Evolutionary conservation across 2,329 filamentous ascomycete species (phyloP), one percentile per base, ranked within the genome.

Genomic region (Hypoxylon sp.): DNA sequence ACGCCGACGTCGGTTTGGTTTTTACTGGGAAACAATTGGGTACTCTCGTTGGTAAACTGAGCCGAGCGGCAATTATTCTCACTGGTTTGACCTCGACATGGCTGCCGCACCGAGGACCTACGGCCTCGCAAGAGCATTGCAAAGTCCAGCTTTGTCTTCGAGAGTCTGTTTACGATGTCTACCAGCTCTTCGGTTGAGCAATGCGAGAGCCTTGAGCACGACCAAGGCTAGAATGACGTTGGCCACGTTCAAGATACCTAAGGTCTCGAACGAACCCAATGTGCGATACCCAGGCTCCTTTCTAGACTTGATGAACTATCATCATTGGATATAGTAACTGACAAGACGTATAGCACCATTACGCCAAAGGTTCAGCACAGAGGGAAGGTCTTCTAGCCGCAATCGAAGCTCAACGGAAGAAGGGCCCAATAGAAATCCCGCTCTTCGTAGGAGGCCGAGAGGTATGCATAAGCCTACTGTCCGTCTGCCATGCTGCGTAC

Each of bases 241-340:
- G 69, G 94, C 93, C 51, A 85, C 88, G 65, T 98, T 97, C 86
- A 95, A 93, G 83, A 87, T 94, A 53, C 96, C 96, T 51, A 89
- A 89, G 68, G 88, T 97, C 73, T 83, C 87, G 77, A 99, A 99
- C 78, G 96, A 99, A 82, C 93, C 93, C n/a, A 99, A 97, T 78
- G 94, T 97, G 80, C 79, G 92, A 84, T 32, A 45, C 28, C 20
- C 42, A 53, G 24, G 22, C 30, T 40, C 24, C 7, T 16, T 28
- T 24, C 22, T 18, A 12, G 33, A 36, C 4, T 14, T 16, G 7
- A 16, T 20, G 18, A 14, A 46, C 4, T 7, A 26, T 14, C 3
- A n/a, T 7, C 36, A 38, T 12, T 14, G 18, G 7, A 14, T 16
- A 4, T 22, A 30, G 32, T 38, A 28, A 20, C 51, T 62, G 40